These are phyloP conservation scores for Serendipita sp. DNA, from an alignment of 768 basidiomycete genomes.

Conservation along the genomic window DNA sequence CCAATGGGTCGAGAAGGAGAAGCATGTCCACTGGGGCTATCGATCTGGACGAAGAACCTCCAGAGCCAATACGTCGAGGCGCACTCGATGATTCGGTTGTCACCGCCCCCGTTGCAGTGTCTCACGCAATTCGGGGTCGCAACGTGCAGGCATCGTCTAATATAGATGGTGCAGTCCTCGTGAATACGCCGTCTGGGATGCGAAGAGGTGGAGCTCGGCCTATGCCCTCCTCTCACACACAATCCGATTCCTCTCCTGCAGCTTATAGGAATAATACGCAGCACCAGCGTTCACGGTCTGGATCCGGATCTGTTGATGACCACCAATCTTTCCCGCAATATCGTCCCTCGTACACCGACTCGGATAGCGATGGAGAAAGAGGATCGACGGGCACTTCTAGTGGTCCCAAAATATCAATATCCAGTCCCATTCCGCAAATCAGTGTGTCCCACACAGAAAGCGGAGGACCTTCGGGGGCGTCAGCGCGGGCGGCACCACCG, in stretches of 20 bases:
- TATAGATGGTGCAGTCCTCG: not conserved
- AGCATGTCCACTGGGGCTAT: not conserved
- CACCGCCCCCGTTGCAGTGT: not conserved
- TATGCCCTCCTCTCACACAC: not conserved
- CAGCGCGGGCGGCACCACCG: not conserved
- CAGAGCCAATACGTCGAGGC: not conserved
- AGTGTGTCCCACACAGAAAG: constrained; percentile 6
- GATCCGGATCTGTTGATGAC: not conserved
- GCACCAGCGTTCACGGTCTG: not conserved
- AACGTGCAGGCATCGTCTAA: not conserved
- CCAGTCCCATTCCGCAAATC: constrained; percentile 8
- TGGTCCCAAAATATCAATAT: constrained; percentile 5
- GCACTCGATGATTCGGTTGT: not conserved
- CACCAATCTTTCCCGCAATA: not conserved
- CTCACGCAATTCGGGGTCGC: not conserved
- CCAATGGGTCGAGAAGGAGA: not conserved
- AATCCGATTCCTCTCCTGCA: not conserved
- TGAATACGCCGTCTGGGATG: not conserved
- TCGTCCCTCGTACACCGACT: not conserved
- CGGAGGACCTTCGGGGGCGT: not conserved
- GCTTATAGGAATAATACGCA: not conserved
- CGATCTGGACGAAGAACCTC: not conserved
- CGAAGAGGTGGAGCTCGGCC: constrained; percentile 1
- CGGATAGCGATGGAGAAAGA: not conserved
- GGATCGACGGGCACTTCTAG: not conserved